Conservation (phyloP, 2,329 filamentous ascomycete species). For the Neurospora sp. region DNA sequence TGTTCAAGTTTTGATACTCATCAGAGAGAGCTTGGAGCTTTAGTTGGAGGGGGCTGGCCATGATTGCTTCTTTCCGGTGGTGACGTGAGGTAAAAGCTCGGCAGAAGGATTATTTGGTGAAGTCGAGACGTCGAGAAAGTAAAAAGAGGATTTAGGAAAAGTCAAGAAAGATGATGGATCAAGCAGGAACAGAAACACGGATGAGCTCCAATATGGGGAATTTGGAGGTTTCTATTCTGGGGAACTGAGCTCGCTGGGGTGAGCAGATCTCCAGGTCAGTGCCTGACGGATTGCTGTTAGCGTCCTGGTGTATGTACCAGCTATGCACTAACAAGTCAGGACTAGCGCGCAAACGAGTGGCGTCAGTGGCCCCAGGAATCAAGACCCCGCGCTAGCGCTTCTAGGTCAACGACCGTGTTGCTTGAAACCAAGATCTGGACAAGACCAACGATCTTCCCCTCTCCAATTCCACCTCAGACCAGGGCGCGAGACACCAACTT, state of each 20-base stretch:
- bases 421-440: not conserved
- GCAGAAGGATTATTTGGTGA: not conserved
- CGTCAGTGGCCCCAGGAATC: slow-evolving; percentile 9
- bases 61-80: slow-evolving; percentile 23
- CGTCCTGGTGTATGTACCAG: no score
- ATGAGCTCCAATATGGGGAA: not conserved
- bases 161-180: not conserved
- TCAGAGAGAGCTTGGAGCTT: slow-evolving; percentile 76
- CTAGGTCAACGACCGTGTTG: slow-evolving; percentile 12
- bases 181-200: not conserved
- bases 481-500: not conserved
- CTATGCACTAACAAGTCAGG: slow-evolving; percentile 4
- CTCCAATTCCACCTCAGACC: not conserved
- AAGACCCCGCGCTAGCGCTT: slow-evolving; percentile 17
- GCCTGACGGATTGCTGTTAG: slow-evolving; percentile 1
- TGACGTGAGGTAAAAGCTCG: not conserved
- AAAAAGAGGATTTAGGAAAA: not conserved
- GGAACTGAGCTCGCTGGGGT: not conserved
- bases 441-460: not conserved
- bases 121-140: not conserved
- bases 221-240: not conserved
- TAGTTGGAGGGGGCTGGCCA: slow-evolving; percentile 62
- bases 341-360: slow-evolving; percentile 5
- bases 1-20: slow-evolving; percentile 78
- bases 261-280: not conserved